phyloP scores from a whole-genome alignment of 306 rosid species.

The Vigna radiata region DNA sequence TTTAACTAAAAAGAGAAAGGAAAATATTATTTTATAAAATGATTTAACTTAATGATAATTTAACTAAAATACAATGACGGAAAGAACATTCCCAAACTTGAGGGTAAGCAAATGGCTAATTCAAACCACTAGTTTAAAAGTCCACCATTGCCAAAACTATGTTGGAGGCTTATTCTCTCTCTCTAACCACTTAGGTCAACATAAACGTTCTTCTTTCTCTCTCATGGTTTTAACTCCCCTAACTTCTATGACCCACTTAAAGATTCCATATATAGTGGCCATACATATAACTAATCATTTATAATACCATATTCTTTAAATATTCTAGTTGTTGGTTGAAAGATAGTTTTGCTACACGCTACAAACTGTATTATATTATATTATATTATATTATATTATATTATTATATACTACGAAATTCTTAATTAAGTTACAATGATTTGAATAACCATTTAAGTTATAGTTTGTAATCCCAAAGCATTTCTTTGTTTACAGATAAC shows the following conservation, averaged over 20 bases:
- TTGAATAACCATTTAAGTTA: neutral
- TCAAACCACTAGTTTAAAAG: slow-evolving; percentile 43
- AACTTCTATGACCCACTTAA: slow-evolving; percentile 40
- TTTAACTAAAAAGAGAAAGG: too few species aligned
- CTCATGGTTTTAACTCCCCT: slow-evolving; percentile 40
- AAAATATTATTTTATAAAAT: too few species aligned
- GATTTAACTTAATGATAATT: too few species aligned
- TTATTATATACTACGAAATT: neutral
- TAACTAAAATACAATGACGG: neutral
- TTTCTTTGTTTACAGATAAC: neutral
- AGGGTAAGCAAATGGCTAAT: slow-evolving; percentile 34
- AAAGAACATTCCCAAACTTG: slow-evolving; percentile 37
- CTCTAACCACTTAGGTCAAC: slow-evolving; percentile 47
- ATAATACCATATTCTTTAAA: slow-evolving; percentile 2
- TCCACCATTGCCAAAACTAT: slow-evolving; percentile 45
- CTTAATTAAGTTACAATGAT: neutral
- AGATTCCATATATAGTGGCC: slow-evolving; percentile 37
- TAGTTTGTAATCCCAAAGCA: neutral
- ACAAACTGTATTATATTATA: neutral
- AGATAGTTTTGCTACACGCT: neutral
- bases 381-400: neutral
- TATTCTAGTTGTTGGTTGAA: neutral
- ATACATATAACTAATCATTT: neutral
- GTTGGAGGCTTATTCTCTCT: slow-evolving; percentile 29
- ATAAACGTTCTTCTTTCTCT: slow-evolving; percentile 13